Evolutionary conservation across 2,329 filamentous ascomycete genomes (phyloP).

Genomic region (Fusarium sp.): DNA sequence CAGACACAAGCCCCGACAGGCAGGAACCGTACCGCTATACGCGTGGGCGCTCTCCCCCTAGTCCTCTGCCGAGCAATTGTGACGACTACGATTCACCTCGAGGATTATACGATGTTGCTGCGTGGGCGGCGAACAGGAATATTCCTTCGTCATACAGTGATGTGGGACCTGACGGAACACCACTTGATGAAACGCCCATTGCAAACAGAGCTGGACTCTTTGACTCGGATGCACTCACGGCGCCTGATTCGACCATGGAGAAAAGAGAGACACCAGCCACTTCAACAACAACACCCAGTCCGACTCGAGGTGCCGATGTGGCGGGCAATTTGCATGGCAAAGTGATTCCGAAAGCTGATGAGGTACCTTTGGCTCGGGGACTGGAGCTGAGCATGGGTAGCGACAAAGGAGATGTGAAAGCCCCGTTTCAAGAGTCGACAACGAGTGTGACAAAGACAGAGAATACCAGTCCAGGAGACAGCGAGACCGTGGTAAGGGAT

Average conservation of each 20-base stretch:
- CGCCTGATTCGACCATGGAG: slow-evolving; percentile 23
- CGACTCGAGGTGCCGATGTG: slow-evolving; percentile 7
- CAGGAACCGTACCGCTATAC: slow-evolving; percentile 61
- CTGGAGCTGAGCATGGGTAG: neutral
- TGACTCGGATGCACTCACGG: slow-evolving; percentile 19
- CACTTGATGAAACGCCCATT: slow-evolving; percentile 39
- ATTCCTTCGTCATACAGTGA: slow-evolving; percentile 57
- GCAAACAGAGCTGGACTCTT: slow-evolving; percentile 31
- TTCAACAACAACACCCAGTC: slow-evolving; percentile 31
- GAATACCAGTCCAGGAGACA: slow-evolving; percentile 9
- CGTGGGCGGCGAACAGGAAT: slow-evolving; percentile 55
- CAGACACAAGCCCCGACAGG: slow-evolving; percentile 51
- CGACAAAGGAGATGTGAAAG: neutral
- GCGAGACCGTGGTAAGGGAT: slow-evolving; percentile 14
- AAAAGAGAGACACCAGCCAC: slow-evolving; percentile 35
- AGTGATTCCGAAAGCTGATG: neutral
- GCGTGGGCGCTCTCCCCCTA: slow-evolving; percentile 66
- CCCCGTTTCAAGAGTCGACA: neutral
- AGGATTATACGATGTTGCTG: slow-evolving; percentile 47
- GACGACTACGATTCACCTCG: slow-evolving; percentile 52
- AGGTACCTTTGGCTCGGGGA: neutral
- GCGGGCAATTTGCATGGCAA: neutral
- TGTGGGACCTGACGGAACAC: slow-evolving; percentile 41
- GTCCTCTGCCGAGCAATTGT: slow-evolving; percentile 60
- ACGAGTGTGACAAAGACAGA: neutral